Evolutionary conservation across 2,329 filamentous ascomycete species (phyloP).

Genomic region (Phyllosticta citrichinensis): DNA sequence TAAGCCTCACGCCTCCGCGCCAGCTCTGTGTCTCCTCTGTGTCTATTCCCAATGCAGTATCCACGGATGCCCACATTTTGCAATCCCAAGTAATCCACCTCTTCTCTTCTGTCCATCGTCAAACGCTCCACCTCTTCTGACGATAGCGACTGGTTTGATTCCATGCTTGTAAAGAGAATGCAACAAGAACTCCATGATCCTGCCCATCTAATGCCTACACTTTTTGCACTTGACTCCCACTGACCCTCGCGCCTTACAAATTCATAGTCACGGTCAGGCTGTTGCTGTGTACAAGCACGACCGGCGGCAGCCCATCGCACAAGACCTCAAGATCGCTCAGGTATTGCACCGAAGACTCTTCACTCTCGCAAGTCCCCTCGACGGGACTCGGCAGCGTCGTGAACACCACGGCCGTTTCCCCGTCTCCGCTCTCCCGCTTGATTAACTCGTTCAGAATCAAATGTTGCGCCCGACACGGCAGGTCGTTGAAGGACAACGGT

Average conservation of each 20-base stretch:
- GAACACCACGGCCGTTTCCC: constrained; percentile 62
- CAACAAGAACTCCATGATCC: no score
- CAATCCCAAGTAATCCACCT: no score
- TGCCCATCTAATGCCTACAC: no score
- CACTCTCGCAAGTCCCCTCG: constrained; percentile 63
- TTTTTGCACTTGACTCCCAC: no score
- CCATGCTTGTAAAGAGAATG: no score
- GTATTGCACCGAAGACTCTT: constrained; percentile 62
- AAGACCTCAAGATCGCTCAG: constrained; percentile 69
- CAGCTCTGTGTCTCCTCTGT: no score
- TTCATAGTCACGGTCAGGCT: constrained; percentile 82
- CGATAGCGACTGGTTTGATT: no score
- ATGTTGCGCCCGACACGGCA: constrained; percentile 76
- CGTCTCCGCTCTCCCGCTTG: constrained; percentile 22
- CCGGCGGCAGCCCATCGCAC: constrained; percentile 65
- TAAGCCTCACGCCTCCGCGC: no score
- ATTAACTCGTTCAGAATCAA: constrained; percentile 81
- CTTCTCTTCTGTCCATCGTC: no score
- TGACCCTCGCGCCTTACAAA: constrained; percentile 32
- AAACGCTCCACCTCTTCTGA: no score
- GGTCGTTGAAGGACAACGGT: constrained; percentile 73
- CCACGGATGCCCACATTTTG: no score
- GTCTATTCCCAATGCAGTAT: no score
- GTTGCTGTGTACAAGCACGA: constrained; percentile 73
- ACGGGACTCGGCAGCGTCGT: constrained; percentile 75